Evolutionary conservation across 306 rosid species (phyloP), one percentile per base, ranked within the genome.

Genomic region (Oxytropis ochrocephala): DNA sequence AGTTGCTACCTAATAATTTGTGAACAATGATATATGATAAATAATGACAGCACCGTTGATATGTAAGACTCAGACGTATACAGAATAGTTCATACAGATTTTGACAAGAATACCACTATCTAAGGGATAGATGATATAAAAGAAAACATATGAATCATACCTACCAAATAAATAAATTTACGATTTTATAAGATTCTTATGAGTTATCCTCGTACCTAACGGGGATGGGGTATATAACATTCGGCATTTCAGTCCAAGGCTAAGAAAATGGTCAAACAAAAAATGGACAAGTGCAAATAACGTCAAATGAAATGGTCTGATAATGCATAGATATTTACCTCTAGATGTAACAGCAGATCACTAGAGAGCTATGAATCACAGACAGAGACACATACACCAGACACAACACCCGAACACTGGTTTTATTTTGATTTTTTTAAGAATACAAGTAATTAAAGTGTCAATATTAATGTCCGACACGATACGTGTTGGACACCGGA

Each of bases 31-130:
- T 24, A 24, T 24, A 1, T 24, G 29, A 47, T 3, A 10, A 10
- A 64, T 36, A 56, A 17, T 5, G 41, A 14, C 12, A 19, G 41
- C 12, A 17, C 21, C n/a, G n/a, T 38, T 38, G 49, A 56, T 24
- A 47, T 53, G 55, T 64, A 17, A 4, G 48, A 30, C 58, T 35
- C 48, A 68, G 43, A 35, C 30, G 64, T 32, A 6, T 58, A 53
- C 39, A 52, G 42, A 43, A 21, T 60, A 60, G 41, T 60, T 43
- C 79, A 62, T 53, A 39, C 21, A 10, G 17, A 69, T 39, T 69
- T 55, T 30, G 77, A 63, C 51, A 74, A 63, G 24, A 69, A 51
- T 66, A 3, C 30, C 38, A 32, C 64, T 65, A 12, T 62, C 14
- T 27, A 64, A 38, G 54, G 50, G 17, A 51, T 19, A 17, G 19